Conservation (phyloP, 768 basidiomycete genomes). For the Leccinum disarticulatum region DNA sequence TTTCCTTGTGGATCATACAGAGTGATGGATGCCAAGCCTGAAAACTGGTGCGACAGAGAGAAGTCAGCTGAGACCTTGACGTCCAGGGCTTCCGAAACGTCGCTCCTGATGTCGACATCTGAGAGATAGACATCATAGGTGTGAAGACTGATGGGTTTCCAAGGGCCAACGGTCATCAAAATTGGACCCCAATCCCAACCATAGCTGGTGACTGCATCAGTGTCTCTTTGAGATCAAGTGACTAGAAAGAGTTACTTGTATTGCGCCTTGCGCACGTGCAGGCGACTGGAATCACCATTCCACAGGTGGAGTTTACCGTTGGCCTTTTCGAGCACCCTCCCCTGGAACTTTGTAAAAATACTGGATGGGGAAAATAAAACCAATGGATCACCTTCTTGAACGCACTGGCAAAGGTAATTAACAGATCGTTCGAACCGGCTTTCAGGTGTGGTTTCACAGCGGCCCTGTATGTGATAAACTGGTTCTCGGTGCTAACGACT, state of each 20-base stretch:
- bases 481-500: slow-evolving; percentile 63
- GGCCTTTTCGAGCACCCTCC: slow-evolving; percentile 67
- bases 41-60: slow-evolving; percentile 39
- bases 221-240: slow-evolving; percentile 1
- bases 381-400: slow-evolving; percentile 54
- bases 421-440: slow-evolving; percentile 61
- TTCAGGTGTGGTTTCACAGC: slow-evolving; percentile 54
- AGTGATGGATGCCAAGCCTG: slow-evolving; percentile 44
- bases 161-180: slow-evolving; percentile 85
- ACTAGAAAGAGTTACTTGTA: slow-evolving; percentile 63
- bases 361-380: neutral
- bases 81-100: slow-evolving; percentile 54
- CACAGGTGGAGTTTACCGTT: slow-evolving; percentile 64
- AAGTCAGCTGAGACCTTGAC: slow-evolving; percentile 51
- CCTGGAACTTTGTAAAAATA: slow-evolving; percentile 39
- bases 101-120: slow-evolving; percentile 61
- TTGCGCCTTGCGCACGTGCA: slow-evolving; percentile 92
- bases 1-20: slow-evolving; percentile 53
- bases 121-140: slow-evolving; percentile 62
- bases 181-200: slow-evolving; percentile 95
- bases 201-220: slow-evolving; percentile 47
- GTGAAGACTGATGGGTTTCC: slow-evolving; percentile 77
- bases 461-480: slow-evolving; percentile 76
- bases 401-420: slow-evolving; percentile 71
- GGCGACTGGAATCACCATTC: slow-evolving; percentile 90